phyloP scores from a whole-genome alignment of 2,329 filamentous ascomycete genomes.

The Alternaria angustiovoidea region DNA sequence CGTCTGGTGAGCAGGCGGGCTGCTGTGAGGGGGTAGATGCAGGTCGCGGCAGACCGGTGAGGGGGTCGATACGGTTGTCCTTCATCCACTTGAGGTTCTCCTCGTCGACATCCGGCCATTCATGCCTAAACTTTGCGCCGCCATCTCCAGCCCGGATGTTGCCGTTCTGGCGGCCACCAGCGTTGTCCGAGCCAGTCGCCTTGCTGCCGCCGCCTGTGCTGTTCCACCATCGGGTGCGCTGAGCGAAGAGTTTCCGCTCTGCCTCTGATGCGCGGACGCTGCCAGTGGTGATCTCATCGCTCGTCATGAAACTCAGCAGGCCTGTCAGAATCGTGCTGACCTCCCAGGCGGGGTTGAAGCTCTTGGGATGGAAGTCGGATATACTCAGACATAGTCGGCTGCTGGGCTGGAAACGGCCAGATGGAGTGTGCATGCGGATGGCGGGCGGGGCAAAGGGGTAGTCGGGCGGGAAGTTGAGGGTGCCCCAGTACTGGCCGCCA shows the following conservation, averaged over 20 bases:
- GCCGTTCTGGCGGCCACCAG: slow-evolving; percentile 60
- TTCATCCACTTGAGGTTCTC: slow-evolving; percentile 95
- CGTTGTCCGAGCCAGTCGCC: slow-evolving; percentile 53
- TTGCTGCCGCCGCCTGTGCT: slow-evolving; percentile 85
- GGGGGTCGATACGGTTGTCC: slow-evolving; percentile 78
- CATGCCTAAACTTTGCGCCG: slow-evolving; percentile 84
- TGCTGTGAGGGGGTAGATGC: slow-evolving; percentile 51
- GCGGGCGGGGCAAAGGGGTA: slow-evolving; percentile 97
- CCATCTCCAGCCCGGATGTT: slow-evolving; percentile 89
- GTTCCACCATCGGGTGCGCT: slow-evolving; percentile 93
- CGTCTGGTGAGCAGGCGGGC: slow-evolving; percentile 68
- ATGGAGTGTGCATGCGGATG: slow-evolving; percentile 98
- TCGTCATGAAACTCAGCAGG: slow-evolving; percentile 96
- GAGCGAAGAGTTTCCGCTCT: slow-evolving; percentile 81
- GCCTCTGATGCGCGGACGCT: slow-evolving; percentile 78
- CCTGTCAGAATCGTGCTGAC: slow-evolving; percentile 96
- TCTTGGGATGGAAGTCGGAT: slow-evolving; percentile 96
- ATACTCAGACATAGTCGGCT: slow-evolving; percentile 94
- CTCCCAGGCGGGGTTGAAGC: slow-evolving; percentile 98
- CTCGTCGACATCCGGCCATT: slow-evolving; percentile 88
- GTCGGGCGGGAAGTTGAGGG: slow-evolving; percentile 91
- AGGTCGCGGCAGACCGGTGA: slow-evolving; percentile 73
- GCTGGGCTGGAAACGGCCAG: slow-evolving; percentile 91
- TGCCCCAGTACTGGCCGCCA: slow-evolving; percentile 97
- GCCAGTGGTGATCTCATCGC: slow-evolving; percentile 97